Percentiles rank a stretch among this genome's conserved stretches.
Evolutionary conservation across 2,329 filamentous ascomycete species (phyloP).

Genomic region (Microdochium nivale): DNA sequence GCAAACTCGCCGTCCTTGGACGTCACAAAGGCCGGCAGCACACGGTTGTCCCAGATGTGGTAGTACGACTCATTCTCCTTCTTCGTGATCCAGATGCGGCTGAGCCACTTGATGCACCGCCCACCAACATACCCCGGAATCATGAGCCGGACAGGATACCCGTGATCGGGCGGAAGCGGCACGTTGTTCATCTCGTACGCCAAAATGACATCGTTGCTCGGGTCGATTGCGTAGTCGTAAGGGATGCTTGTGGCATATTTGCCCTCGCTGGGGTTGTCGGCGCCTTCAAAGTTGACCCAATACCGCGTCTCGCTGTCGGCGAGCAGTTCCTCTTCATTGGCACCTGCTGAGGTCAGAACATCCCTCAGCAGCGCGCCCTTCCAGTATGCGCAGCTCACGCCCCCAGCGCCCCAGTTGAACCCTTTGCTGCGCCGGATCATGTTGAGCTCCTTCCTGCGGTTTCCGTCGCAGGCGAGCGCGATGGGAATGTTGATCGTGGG

Average conservation of each 20-base stretch:
- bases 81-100: conserved; percentile 28
- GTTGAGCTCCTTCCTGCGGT: conserved; percentile 42
- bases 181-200: conserved; percentile 37
- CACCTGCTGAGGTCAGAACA: conserved; percentile 31
- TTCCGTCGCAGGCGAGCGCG: conserved; percentile 38
- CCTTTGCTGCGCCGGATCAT: conserved; percentile 38
- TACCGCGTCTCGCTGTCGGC: conserved; percentile 45
- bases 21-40: conserved; percentile 40
- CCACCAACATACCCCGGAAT: conserved; percentile 35
- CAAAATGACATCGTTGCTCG: conserved; percentile 37
- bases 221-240: conserved; percentile 37
- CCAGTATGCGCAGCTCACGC: conserved; percentile 40
- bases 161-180: conserved; percentile 33
- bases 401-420: conserved; percentile 36
- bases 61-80: conserved; percentile 36
- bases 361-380: conserved; percentile 35
- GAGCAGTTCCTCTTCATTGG: conserved; percentile 13
- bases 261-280: conserved; percentile 35
- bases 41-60: conserved; percentile 41
- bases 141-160: conserved; percentile 30
- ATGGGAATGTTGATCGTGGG: conserved; percentile 37
- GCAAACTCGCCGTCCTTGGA: conserved; percentile 39
- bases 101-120: conserved; percentile 37
- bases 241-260: conserved; percentile 39
- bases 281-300: conserved; percentile 41